These are phyloP conservation scores for Lactarius pseudohatsudake DNA, from an alignment of 768 basidiomycete genomes.

Conservation along the genomic window DNA sequence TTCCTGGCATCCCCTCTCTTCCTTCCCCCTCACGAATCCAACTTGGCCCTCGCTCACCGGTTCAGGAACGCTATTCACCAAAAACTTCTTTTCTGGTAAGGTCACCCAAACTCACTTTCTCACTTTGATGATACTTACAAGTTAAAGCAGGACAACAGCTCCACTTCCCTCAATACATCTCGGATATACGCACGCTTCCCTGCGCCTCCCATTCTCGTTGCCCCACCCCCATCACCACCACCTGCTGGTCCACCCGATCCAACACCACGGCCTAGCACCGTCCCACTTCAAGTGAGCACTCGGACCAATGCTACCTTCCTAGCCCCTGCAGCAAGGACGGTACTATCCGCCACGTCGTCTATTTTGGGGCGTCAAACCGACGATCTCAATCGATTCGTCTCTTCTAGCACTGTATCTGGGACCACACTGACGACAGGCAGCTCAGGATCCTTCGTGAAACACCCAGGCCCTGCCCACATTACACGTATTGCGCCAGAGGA, in stretches of 20 bases:
- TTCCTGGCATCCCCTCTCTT: background rate
- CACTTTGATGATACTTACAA: conserved; percentile 42
- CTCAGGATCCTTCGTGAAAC: conserved; percentile 82
- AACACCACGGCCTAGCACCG: conserved; percentile 10
- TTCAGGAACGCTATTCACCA: background rate
- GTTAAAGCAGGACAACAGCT: conserved; percentile 43
- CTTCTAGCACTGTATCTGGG: conserved; percentile 79
- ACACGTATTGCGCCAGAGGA: conserved; percentile 81
- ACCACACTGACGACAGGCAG: conserved; percentile 72
- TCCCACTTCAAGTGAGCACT: background rate
- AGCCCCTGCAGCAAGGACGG: conserved; percentile 28
- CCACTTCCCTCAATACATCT: conserved; percentile 43
- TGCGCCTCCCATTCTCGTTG: conserved; percentile 32
- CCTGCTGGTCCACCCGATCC: conserved; percentile 27
- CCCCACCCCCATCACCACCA: conserved; percentile 30
- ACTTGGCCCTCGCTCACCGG: background rate
- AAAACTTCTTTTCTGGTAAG: conserved; percentile 8
- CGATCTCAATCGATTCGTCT: conserved; percentile 87
- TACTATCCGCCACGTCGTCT: conserved; percentile 51
- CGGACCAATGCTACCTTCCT: conserved; percentile 25
- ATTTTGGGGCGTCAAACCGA: conserved; percentile 55
- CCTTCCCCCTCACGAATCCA: background rate
- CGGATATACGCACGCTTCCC: conserved; percentile 36
- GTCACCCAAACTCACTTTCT: background rate
- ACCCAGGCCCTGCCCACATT: conserved; percentile 74